A percentile compares a stretch with the other conserved stretches of the same genome.
Conservation (phyloP, 805 yeast genomes). For the Groenewaldozyma tartarivorans region DNA sequence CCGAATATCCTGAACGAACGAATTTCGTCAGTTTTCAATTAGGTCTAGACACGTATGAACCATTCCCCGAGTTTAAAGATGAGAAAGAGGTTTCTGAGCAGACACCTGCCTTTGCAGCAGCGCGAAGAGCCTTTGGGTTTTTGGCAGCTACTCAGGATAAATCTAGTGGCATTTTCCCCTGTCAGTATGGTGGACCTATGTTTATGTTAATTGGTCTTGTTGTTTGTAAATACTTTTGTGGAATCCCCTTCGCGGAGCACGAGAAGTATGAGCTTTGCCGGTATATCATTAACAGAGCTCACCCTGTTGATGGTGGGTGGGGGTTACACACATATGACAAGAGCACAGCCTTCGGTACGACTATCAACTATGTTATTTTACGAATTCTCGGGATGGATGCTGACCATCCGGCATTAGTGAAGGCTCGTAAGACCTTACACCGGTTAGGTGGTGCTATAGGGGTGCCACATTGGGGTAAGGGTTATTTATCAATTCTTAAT, state of each 20-base stretch:
- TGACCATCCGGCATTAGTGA: constrained; percentile 66
- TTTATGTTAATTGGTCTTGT: constrained; percentile 89
- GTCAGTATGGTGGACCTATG: constrained; percentile 96
- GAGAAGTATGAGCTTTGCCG: constrained; percentile 64
- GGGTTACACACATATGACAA: constrained; percentile 90
- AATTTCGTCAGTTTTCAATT: constrained; percentile 18
- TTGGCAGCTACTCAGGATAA: constrained; percentile 62
- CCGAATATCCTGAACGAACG: constrained; percentile 17
- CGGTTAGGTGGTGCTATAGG: constrained; percentile 83
- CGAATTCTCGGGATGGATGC: constrained; percentile 68
- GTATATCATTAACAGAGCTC: constrained; percentile 82
- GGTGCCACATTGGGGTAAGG: constrained; percentile 96
- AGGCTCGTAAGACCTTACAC: constrained; percentile 63
- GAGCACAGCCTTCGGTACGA: constrained; percentile 91
- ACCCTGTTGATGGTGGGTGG: constrained; percentile 99
- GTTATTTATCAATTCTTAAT: constrained; percentile 74
- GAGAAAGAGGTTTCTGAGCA: neutral
- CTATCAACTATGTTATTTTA: constrained; percentile 73
- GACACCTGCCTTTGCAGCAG: constrained; percentile 45
- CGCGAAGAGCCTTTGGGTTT: constrained; percentile 66
- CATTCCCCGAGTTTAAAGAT: constrained; percentile 18
- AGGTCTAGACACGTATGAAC: constrained; percentile 23
- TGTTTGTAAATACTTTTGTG: constrained; percentile 60
- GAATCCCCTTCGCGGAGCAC: constrained; percentile 57
- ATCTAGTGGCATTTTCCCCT: constrained; percentile 76